Percentiles rank a stretch among this genome's conserved stretches.
phyloP scores from a whole-genome alignment of 1,284 basidiomycete genomes.

The Melampsora americana region DNA sequence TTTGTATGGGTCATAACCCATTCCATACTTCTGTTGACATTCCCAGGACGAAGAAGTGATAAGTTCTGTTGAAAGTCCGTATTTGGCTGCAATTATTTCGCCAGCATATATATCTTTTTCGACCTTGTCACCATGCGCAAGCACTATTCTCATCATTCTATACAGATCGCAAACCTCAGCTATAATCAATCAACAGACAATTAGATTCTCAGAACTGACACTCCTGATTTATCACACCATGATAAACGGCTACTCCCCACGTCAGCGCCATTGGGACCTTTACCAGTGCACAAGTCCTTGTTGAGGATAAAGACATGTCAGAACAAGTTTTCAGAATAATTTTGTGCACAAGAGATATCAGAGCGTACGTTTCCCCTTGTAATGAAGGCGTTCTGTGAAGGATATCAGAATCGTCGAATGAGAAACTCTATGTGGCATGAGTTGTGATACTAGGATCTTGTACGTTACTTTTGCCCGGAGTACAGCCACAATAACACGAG shows the following conservation, averaged over 20 bases:
- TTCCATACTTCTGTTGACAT: conserved; percentile 34
- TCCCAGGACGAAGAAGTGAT: conserved; percentile 25
- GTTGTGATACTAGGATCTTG: neutral
- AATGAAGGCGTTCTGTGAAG: conserved; percentile 31
- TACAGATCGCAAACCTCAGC: neutral
- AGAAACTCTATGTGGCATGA: neutral
- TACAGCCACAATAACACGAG: conserved; percentile 9
- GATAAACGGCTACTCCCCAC: conserved; percentile 25
- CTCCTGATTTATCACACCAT: conserved; percentile 31
- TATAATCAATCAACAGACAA: neutral
- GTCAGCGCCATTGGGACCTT: conserved; percentile 24
- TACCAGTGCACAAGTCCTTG: conserved; percentile 27
- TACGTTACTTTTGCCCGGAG: conserved; percentile 33
- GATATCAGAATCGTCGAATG: neutral
- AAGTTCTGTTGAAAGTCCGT: conserved; percentile 36
- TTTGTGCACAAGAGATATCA: no score
- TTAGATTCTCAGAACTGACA: neutral
- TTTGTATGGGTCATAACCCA: conserved; percentile 34
- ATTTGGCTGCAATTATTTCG: conserved; percentile 23
- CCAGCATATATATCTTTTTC: conserved; percentile 15
- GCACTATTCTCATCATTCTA: conserved; percentile 38
- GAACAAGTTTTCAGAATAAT: neutral
- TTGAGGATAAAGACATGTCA: neutral
- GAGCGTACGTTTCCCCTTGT: conserved; percentile 24
- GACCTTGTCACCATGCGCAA: conserved; percentile 21